phyloP scores from a whole-genome alignment of 1,284 basidiomycete genomes.

The Moniliella sp. region DNA sequence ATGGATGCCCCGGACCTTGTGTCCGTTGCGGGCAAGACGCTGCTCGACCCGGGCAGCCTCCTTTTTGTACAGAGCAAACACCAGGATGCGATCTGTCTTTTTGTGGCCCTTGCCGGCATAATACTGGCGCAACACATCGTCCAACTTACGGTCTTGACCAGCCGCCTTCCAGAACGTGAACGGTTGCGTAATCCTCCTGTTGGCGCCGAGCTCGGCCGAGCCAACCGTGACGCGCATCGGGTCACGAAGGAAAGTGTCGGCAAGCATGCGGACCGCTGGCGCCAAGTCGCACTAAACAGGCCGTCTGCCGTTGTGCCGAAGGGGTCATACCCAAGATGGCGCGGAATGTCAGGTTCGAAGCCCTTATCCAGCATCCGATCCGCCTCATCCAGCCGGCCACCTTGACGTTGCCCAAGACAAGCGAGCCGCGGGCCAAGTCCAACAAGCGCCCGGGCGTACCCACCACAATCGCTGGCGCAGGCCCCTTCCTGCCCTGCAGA shows the following conservation, averaged over 20 bases:
- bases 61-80: slow-evolving; percentile 94
- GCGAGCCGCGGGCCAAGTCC: slow-evolving; percentile 66
- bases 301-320: slow-evolving; percentile 36
- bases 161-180: slow-evolving; percentile 75
- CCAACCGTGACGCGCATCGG: slow-evolving; percentile 83
- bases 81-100: slow-evolving; percentile 50
- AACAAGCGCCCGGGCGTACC: slow-evolving; percentile 83
- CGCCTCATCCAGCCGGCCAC: slow-evolving; percentile 88
- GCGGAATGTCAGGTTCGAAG: slow-evolving; percentile 92
- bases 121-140: slow-evolving; percentile 27
- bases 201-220: slow-evolving; percentile 79
- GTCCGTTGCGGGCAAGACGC: slow-evolving; percentile 56
- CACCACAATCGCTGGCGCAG: slow-evolving; percentile 45
- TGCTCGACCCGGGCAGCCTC: slow-evolving; percentile 68
- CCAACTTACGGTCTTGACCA: slow-evolving; percentile 51
- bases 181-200: slow-evolving; percentile 60
- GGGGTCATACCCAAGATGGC: slow-evolving; percentile 60
- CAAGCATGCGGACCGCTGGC: slow-evolving; percentile 77
- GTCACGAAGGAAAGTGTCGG: slow-evolving; percentile 62
- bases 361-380: slow-evolving; percentile 96
- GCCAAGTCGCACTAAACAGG: slow-evolving; percentile 84
- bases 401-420: too few species aligned
- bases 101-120: slow-evolving; percentile 38
- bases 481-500: too few species aligned
- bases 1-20: slow-evolving; percentile 66